Conservation (phyloP, 345 rosid genomes). For the Linum lewisii region DNA sequence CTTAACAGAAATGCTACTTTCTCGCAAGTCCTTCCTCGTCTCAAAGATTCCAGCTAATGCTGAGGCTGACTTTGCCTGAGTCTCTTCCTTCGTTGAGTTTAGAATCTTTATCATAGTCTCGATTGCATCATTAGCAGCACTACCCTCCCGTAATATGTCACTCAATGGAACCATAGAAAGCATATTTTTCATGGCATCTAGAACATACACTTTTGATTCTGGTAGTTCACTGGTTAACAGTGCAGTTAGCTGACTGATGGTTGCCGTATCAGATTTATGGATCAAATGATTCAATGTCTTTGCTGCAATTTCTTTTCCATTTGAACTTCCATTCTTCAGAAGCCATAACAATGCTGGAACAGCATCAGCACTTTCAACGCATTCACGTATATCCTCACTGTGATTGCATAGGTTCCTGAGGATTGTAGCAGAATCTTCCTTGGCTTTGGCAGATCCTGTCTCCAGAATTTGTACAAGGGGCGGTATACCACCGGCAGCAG, state of each 20-base stretch:
- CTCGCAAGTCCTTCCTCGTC: slow-evolving; percentile 82
- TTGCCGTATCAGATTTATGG: slow-evolving; percentile 94
- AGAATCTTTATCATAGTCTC: slow-evolving; percentile 89
- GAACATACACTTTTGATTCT: slow-evolving; percentile 84
- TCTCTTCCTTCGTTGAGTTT: slow-evolving; percentile 82
- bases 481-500: slow-evolving; percentile 99
- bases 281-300: slow-evolving; percentile 95
- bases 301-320: slow-evolving; percentile 97
- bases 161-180: slow-evolving; percentile 72
- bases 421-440: slow-evolving; percentile 96
- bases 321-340: slow-evolving; percentile 88
- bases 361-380: slow-evolving; percentile 99
- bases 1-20: slow-evolving; percentile 72
- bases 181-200: slow-evolving; percentile 96
- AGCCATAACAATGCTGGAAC: slow-evolving; percentile 99
- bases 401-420: slow-evolving; percentile 97
- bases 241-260: slow-evolving; percentile 96
- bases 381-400: slow-evolving; percentile 98
- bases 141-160: slow-evolving; percentile 85
- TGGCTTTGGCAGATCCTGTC: slow-evolving; percentile 95
- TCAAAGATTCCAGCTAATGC: slow-evolving; percentile 89
- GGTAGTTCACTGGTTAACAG: slow-evolving; percentile 90
- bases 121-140: slow-evolving; percentile 97
- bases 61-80: slow-evolving; percentile 93
- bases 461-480: slow-evolving; percentile 98